Percentiles rank a stretch among this genome's conserved stretches.
Evolutionary conservation across 2,329 filamentous ascomycete species (phyloP).

Genomic region (Cladosporium colombiae): DNA sequence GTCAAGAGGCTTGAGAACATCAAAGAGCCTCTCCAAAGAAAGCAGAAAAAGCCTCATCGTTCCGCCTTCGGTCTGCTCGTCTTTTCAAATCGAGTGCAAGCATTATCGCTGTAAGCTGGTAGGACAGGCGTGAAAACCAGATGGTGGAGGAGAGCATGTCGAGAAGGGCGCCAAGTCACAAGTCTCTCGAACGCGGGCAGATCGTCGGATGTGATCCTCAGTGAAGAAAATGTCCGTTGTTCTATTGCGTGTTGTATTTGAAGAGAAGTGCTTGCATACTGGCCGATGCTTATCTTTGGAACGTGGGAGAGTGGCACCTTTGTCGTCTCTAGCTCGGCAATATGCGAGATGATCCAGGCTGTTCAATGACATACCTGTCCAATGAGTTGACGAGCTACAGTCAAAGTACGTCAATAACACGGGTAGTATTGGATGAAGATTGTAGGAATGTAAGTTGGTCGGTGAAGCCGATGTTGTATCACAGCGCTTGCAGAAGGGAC

Average conservation of each 20-base stretch:
- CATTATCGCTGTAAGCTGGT: neutral
- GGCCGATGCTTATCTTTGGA: neutral
- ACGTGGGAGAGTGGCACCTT: too few relatives aligned
- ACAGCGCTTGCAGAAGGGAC: neutral
- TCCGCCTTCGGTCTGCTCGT: neutral
- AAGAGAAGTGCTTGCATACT: neutral
- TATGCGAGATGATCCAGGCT: neutral
- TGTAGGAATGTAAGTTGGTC: too few relatives aligned
- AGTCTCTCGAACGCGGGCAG: neutral
- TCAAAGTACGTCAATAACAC: neutral
- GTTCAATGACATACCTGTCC: neutral
- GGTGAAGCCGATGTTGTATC: neutral
- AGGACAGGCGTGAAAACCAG: neutral
- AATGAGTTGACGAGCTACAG: neutral
- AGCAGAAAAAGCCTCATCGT: neutral
- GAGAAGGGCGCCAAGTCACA: neutral
- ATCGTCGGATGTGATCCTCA: neutral
- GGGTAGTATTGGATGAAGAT: too few relatives aligned
- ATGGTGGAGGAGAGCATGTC: neutral
- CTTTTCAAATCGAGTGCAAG: neutral
- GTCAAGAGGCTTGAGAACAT: neutral
- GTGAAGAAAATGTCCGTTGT: neutral
- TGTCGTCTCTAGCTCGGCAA: neutral
- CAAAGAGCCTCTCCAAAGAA: neutral
- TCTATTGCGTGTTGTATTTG: neutral